Base-by-base conservation (phyloP, 805 yeast species). In the Starmerella davenportii region DNA sequence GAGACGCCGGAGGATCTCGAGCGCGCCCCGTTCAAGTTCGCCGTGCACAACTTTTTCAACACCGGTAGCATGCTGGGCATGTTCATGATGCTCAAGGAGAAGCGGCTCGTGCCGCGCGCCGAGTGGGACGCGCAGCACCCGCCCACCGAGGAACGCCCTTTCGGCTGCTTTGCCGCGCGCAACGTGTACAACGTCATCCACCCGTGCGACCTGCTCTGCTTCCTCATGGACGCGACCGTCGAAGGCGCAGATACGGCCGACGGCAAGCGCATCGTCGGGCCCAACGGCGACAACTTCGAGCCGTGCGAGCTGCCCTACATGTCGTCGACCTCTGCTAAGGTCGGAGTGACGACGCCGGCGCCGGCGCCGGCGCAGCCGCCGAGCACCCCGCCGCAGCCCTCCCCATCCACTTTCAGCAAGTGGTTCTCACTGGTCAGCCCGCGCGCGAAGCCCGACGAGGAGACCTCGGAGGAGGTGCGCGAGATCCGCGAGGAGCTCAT, bases 161-260 rank as follows among this genome's bases (percentile, higher is more conserved):
- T 59, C 36, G 67, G 67, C 1, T 61, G 66, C 37, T 82, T 90
- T 3, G 74, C 72, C 21, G 80, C 77, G 45, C 58, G 63, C 2
- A 78, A 79, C 50, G 56, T 79, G 27, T 90, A 79, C 60, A 87
- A 87, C 53, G 60, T 90, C 5, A 78, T 77, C 56, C 93, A 87
- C 54, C 79, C 82, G 1, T 79, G 92, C 49, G 98, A 87, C 54
- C 93, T 95, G 1, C 76, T 90, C 29, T 92, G 92, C 0, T 84
- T 80, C 53, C 61, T 94, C 41, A 60, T 87, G 44, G 94, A 84
- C 53, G 95, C 96, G 1, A 61, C 87, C 33, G 71, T 85, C 5
- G 63, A 68, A 44, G 64, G 58, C 3, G 51, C 50, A 14, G 17
- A 35, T 2, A 29, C n/a, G 7, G 32, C 35, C 14, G 33, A 30